Evolutionary conservation across 2,329 filamentous ascomycete genomes (phyloP).

Genomic region (Monosporascus sp.): DNA sequence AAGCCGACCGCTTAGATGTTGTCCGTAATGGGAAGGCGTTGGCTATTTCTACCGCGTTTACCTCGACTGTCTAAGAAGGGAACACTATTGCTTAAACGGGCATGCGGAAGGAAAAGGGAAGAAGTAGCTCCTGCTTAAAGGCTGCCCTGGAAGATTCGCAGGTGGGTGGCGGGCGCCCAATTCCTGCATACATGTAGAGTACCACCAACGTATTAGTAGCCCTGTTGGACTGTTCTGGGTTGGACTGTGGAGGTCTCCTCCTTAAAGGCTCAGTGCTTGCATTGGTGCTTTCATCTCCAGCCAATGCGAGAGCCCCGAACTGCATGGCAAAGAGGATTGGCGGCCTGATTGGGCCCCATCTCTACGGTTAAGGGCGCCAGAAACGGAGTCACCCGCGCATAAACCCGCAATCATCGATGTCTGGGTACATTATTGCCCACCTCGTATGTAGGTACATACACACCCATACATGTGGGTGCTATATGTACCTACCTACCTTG

Average conservation of each 20-base stretch:
- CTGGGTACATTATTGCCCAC: no score
- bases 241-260: no score
- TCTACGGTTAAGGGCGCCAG: neutral
- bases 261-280: no score
- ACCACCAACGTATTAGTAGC: no score
- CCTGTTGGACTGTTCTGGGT: no score
- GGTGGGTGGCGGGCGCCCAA: neutral
- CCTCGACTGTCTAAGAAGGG: no score
- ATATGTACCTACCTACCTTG: no score
- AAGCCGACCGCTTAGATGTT: neutral
- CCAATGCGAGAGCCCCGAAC: conserved; percentile 15
- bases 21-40: neutral
- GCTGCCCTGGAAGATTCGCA: neutral
- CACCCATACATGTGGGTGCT: neutral
- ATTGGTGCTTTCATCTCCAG: neutral
- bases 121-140: neutral
- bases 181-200: neutral
- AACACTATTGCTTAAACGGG: neutral
- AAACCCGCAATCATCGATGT: neutral
- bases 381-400: neutral
- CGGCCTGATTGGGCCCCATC: neutral
- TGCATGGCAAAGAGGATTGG: neutral
- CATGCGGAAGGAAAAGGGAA: neutral
- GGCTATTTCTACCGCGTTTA: neutral
- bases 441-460: neutral